Base-by-base conservation (phyloP, 1,284 basidiomycete genomes). In the Neotropicomus parvogracilis region DNA sequence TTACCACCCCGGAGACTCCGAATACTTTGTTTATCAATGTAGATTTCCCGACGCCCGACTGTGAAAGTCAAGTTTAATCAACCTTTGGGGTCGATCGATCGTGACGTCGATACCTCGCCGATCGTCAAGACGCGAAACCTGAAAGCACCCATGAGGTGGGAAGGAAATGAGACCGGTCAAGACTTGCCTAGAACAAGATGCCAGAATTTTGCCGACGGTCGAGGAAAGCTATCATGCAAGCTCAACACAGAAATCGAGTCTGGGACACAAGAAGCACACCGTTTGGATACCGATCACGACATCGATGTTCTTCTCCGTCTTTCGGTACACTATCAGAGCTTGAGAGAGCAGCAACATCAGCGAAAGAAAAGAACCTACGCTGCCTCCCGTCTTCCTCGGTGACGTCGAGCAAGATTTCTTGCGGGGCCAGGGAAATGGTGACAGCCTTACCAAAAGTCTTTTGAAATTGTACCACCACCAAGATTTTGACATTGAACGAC, bases 51-150 rank as follows among this genome's bases (percentile, higher is more conserved):
- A 24, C 24, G 24, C 24, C 24, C 5, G 24, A 24, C 24, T 24
- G 24, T 4, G 24, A 24, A 24, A 24, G n/a, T n/a, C n/a, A 24
- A 8, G 24, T 4, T 5, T 5, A 8, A 8, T 24, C n/a, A 38
- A 21, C 24, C 11, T 11, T 33, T 36, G 6, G 26, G 14, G 10
- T 16, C 10, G 36, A 26, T 28, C 21, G n/a, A 53, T 44, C 16
- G 40, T 27, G 17, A 33, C 3, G 12, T 21, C 20, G 12, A 16
- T n/a, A 52, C 42, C 32, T 48, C 29, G 32, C 40, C 51, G 6
- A 53, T 47, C 24, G 47, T 44, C 44, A 47, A 21, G 6, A 48
- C 20, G 6, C 50, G 44, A 14, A 53, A 53, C 24, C 51, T 53
- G 33, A 32, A 16, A n/a, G 11, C 4, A 26, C 7, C 12, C 7